A percentile compares a stretch with the other conserved stretches of the same genome.
phyloP scores from a whole-genome alignment of 768 basidiomycete genomes.

The Hemileccinum rubropunctum region DNA sequence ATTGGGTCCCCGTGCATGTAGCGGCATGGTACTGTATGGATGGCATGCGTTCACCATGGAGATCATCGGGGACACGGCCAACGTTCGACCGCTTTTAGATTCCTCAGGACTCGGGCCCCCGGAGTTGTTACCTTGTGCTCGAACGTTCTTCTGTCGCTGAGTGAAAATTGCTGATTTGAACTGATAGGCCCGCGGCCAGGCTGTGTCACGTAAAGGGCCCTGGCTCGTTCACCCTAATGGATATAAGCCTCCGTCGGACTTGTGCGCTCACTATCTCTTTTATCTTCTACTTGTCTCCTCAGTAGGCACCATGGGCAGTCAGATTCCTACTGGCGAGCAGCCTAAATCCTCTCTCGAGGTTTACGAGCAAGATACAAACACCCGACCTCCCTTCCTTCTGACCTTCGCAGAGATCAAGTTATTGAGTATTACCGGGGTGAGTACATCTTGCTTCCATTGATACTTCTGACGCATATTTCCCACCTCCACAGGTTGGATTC shows the following conservation, averaged over 20 bases:
- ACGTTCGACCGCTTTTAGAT: not conserved
- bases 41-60: not conserved
- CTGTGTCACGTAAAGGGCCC: conserved; percentile 2
- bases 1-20: no score
- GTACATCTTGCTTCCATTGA: conserved; percentile 15
- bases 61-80: not conserved
- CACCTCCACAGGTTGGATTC: conserved; percentile 52
- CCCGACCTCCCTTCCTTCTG: conserved; percentile 39
- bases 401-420: conserved; percentile 54
- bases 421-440: conserved; percentile 58
- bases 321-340: not conserved
- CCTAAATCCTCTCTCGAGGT: conserved; percentile 21
- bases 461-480: not conserved
- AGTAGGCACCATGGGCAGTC: conserved; percentile 10
- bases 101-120: not conserved
- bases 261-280: not conserved
- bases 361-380: conserved; percentile 27
- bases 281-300: not conserved
- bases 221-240: not conserved
- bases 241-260: not conserved
- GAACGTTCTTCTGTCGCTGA: not conserved
- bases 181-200: not conserved
- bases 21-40: not conserved
- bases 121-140: not conserved
- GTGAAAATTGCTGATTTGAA: not conserved